Conservation (phyloP, 148 eudicot species). For the Chenopodium album region DNA sequence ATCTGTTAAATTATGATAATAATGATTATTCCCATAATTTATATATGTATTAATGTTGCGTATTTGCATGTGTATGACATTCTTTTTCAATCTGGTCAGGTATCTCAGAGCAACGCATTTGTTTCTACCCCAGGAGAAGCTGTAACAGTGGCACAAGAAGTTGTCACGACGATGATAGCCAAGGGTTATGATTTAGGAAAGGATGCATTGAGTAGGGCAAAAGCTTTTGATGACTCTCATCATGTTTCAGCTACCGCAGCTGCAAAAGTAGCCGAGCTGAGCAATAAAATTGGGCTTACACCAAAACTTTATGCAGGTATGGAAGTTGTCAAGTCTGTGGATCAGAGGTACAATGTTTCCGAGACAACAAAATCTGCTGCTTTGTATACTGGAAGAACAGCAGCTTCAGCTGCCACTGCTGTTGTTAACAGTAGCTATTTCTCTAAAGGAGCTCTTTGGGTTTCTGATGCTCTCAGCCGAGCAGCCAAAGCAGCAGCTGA, state of each 20-base stretch:
- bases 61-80: neutral
- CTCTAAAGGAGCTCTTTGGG: slow-evolving; percentile 71
- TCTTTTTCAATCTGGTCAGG: slow-evolving; percentile 31
- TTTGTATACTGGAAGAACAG: slow-evolving; percentile 60
- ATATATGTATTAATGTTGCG: neutral
- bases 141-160: slow-evolving; percentile 70
- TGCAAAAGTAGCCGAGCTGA: slow-evolving; percentile 66
- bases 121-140: slow-evolving; percentile 78
- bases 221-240: slow-evolving; percentile 70
- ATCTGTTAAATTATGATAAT: neutral
- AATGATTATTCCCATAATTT: neutral
- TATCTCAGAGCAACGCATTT: slow-evolving; percentile 33
- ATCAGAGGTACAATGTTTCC: slow-evolving; percentile 52
- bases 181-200: slow-evolving; percentile 70
- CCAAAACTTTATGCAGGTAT: slow-evolving; percentile 54
- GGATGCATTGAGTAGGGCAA: slow-evolving; percentile 67
- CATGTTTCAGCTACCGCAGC: slow-evolving; percentile 66
- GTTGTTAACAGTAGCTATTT: slow-evolving; percentile 76
- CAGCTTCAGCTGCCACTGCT: slow-evolving; percentile 62
- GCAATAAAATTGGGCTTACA: slow-evolving; percentile 68
- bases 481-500: slow-evolving; percentile 72
- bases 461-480: slow-evolving; percentile 59
- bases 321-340: slow-evolving; percentile 56
- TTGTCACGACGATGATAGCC: slow-evolving; percentile 62
- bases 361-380: slow-evolving; percentile 58